Conservation (phyloP, 2,329 filamentous ascomycete genomes). For the Ascochyta koolunga region DNA sequence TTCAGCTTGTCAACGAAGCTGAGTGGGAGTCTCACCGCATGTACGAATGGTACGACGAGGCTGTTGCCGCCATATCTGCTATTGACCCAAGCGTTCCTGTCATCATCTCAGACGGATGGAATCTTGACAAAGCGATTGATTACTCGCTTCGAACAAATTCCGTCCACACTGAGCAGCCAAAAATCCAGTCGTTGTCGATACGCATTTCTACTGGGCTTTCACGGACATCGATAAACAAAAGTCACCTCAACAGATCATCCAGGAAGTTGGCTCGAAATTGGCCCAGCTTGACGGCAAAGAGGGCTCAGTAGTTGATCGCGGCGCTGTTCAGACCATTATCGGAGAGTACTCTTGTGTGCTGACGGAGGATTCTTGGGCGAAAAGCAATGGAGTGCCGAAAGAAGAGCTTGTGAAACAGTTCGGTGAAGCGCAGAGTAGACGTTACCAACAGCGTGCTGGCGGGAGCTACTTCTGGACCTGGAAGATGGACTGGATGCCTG, state of each 20-base stretch:
- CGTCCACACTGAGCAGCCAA: constrained; percentile 30
- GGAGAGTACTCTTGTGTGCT: constrained; percentile 66
- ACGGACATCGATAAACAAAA: constrained; percentile 59
- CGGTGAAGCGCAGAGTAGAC: constrained; percentile 55
- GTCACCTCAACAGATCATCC: constrained; percentile 59
- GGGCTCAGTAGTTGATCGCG: constrained; percentile 57
- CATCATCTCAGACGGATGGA: constrained; percentile 65
- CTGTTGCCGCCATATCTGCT: constrained; percentile 53
- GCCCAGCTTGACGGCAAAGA: constrained; percentile 54
- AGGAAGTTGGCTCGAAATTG: constrained; percentile 53
- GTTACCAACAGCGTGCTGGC: constrained; percentile 57
- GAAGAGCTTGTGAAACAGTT: constrained; percentile 54
- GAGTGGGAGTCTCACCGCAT: constrained; percentile 57
- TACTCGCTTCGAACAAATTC: constrained; percentile 55
- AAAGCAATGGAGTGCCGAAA: constrained; percentile 41
- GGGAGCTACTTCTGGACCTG: constrained; percentile 67
- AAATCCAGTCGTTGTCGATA: constrained; percentile 62
- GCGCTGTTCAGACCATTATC: constrained; percentile 59
- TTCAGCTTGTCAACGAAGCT: constrained; percentile 66
- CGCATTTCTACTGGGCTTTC: constrained; percentile 66
- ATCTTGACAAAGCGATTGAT: constrained; percentile 53
- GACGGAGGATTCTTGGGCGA: constrained; percentile 57
- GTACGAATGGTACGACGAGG: constrained; percentile 63
- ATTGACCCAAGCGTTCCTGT: constrained; percentile 60
- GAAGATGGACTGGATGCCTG: constrained; percentile 68